These are phyloP conservation scores for Pyracantha coccinea DNA, from an alignment of 331 rosid species.

Conservation along the genomic window DNA sequence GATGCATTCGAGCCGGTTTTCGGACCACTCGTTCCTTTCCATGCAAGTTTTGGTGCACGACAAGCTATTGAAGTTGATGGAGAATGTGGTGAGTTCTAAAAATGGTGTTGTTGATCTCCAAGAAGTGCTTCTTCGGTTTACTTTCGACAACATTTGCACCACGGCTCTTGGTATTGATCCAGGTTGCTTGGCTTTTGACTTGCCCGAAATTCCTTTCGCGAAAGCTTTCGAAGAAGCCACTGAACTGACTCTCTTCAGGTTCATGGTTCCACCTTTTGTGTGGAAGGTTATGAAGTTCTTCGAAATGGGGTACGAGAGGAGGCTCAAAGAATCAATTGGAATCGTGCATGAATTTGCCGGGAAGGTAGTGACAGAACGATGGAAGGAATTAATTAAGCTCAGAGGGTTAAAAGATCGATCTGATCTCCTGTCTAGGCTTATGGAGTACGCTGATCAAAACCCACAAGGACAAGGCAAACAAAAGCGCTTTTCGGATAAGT, in stretches of 20 bases:
- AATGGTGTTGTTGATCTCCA: slow-evolving; percentile 31
- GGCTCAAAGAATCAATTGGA: slow-evolving; percentile 22
- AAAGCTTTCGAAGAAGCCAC: slow-evolving; percentile 54
- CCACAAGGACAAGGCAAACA: neutral
- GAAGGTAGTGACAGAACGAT: slow-evolving; percentile 8
- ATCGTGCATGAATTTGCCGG: slow-evolving; percentile 35
- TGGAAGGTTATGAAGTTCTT: slow-evolving; percentile 42
- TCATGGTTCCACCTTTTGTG: slow-evolving; percentile 33
- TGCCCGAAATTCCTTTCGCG: slow-evolving; percentile 34
- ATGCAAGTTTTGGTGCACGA: slow-evolving; percentile 25
- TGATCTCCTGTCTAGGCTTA: slow-evolving; percentile 32
- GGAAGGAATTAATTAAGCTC: slow-evolving; percentile 7
- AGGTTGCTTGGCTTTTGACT: slow-evolving; percentile 28
- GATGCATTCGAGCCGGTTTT: slow-evolving; percentile 29
- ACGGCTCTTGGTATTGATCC: slow-evolving; percentile 41
- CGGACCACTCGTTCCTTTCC: slow-evolving; percentile 14
- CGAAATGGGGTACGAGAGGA: slow-evolving; percentile 35
- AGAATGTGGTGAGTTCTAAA: slow-evolving; percentile 6
- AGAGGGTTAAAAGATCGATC: slow-evolving; percentile 5
- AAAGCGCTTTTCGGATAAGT: slow-evolving; percentile 16
- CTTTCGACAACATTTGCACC: slow-evolving; percentile 42
- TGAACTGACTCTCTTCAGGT: slow-evolving; percentile 27
- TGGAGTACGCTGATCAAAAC: slow-evolving; percentile 2
- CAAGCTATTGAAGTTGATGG: slow-evolving; percentile 22
- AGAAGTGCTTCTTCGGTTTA: slow-evolving; percentile 38